These are phyloP conservation scores for Ramichloridium luteum DNA, from an alignment of 2,329 filamentous ascomycete species.

Conservation along the genomic window DNA sequence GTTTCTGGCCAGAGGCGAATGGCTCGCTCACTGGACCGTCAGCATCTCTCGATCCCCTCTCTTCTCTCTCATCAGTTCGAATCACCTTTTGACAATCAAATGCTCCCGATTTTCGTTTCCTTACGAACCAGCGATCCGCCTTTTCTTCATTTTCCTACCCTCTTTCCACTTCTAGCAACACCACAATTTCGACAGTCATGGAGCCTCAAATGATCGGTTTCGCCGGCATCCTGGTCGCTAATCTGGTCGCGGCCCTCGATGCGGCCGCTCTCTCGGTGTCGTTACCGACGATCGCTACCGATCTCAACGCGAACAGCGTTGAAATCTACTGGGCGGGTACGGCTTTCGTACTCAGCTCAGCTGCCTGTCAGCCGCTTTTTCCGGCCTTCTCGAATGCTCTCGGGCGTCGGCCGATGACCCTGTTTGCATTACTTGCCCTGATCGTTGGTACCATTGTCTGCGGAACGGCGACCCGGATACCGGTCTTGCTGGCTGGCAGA, in stretches of 20 bases:
- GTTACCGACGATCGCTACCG: constrained; percentile 5
- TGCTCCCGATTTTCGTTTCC: no score
- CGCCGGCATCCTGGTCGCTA: constrained; percentile 3
- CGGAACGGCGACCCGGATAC: constrained; percentile 27
- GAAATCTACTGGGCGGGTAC: constrained; percentile 34
- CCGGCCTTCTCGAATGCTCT: constrained; percentile 30
- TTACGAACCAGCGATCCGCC: no score
- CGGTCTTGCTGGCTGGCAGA: constrained; percentile 26
- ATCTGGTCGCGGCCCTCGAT: constrained; percentile 4
- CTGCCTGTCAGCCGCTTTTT: constrained; percentile 30
- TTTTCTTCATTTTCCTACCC: no score
- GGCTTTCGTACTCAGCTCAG: constrained; percentile 28
- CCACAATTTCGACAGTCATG: no score
- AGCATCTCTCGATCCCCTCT: no score
- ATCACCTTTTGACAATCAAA: no score
- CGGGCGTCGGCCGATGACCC: constrained; percentile 28
- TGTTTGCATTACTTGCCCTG: constrained; percentile 26
- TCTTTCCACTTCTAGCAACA: no score
- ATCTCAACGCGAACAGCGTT: constrained; percentile 10
- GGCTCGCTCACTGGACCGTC: no score
- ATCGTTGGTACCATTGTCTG: constrained; percentile 26
- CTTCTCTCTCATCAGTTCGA: no score
- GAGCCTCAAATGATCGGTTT: constrained; percentile 2
- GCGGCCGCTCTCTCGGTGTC: constrained; percentile 4
- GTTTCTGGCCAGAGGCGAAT: no score